Evolutionary conservation across 2,329 filamentous ascomycete species (phyloP), one percentile per base, ranked within the genome.

Genomic region (Coniochaeta prunicola): DNA sequence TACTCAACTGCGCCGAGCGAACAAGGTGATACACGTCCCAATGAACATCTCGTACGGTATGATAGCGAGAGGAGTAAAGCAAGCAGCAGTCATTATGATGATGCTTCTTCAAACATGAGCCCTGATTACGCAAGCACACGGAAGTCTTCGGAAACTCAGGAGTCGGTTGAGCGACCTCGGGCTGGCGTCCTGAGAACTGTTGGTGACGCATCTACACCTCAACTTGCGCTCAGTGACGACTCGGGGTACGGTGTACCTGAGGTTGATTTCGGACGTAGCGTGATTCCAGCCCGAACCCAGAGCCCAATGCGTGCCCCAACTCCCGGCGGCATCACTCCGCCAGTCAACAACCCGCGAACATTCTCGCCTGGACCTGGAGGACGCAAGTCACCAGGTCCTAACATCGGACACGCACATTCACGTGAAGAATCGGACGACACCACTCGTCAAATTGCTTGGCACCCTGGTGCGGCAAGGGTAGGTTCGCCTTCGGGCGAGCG

Each of bases 211-310:
- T 26, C 57, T 4, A 45, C 58, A 3, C 73, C 57, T 12, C 54
- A 76, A 1, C 66, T 66, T 8, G 62, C 58, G 30, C 65, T 50
- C 45, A 59, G 60, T 62, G 42, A 60, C 59, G 45, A 60, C 60
- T 56, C 69, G 0, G 69, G 76, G 15, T 77, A 82, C 26, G 80
- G 84, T 59, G 85, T 96, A 61, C 90, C 91, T 1, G 75, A 81
- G 4, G 83, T 96, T 62, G 87, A 97, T 70, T 97, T 97, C 73
- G 93, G 93, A 0, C 91, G 88, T 6, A 96, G 92, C 0, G 76
- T 90, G 65, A 87, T 89, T 21, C 30, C 53, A 6, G 30, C 30
- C 53, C 53, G 53, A 3, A 55, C 30, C 19, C 30, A 36, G 53
- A 33, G 28, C 21, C 53, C 53, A 6, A 36, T 36, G 30, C 53